phyloP scores from a whole-genome alignment of 495 filamentous ascomycete species.

The Oidiodendron maius region DNA sequence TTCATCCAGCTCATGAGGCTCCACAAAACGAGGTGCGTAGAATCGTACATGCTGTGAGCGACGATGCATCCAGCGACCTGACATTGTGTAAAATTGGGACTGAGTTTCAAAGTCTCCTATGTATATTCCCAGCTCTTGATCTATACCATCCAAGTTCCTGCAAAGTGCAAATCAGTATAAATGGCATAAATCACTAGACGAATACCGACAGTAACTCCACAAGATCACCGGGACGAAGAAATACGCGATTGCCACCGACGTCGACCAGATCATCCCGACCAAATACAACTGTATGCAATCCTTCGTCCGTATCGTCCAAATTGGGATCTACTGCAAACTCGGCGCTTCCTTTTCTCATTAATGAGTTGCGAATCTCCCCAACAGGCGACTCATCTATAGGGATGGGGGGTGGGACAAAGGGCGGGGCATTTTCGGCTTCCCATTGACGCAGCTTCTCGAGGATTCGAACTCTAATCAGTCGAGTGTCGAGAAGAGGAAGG shows the following conservation, averaged over 20 bases:
- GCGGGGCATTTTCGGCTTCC: conserved; percentile 28
- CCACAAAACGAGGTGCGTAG: conserved; percentile 57
- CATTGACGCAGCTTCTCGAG: conserved; percentile 49
- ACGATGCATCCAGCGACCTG: conserved; percentile 67
- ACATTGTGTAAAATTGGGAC: conserved; percentile 65
- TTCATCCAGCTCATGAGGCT: conserved; percentile 47
- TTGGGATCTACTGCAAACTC: conserved; percentile 20
- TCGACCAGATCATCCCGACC: conserved; percentile 35
- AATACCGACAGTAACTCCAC: conserved; percentile 53
- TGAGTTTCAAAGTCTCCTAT: conserved; percentile 55
- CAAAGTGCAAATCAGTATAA: conserved; percentile 5
- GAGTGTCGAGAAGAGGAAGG: not conserved
- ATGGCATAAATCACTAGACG: not conserved
- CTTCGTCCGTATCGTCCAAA: conserved; percentile 28
- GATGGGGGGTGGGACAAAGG: conserved; percentile 15
- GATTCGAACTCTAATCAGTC: conserved; percentile 26
- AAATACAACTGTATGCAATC: conserved; percentile 24
- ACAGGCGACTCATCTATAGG: conserved; percentile 28
- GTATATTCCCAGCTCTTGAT: conserved; percentile 59
- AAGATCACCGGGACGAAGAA: conserved; percentile 65
- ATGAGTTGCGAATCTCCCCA: conserved; percentile 24
- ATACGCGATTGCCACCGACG: conserved; percentile 22
- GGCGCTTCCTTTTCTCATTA: conserved; percentile 21
- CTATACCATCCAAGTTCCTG: conserved; percentile 27
- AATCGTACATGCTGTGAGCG: conserved; percentile 43